Base-by-base conservation (phyloP, 2,329 filamentous ascomycete species). In the Aspergillus tubingensis region DNA sequence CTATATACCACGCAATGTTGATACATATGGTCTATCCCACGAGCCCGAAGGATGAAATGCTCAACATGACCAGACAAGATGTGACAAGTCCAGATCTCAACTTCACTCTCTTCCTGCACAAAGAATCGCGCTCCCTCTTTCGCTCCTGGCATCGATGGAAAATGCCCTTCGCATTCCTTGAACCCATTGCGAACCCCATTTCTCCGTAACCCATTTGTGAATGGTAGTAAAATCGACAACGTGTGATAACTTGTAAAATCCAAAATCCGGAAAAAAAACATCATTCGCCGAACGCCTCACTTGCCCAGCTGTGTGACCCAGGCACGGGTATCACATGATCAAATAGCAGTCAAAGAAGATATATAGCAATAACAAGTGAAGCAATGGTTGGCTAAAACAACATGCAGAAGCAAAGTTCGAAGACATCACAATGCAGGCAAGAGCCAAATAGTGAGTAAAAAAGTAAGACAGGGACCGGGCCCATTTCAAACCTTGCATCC, bases 251-350 rank as follows among this genome's bases (percentile, higher is more conserved):
- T 36, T 25, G 39, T 47, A 30, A 38, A 48, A 56, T 52, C 43
- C 32, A 36, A 36, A 36, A 36, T 13, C 32, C 32, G 32, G 21
- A 21, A 21, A 58, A 57, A 56, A 52, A 39, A 53, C 27, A 38
- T 59, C 32, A 39, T 38, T 54, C 57, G 41, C 56, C 54, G 27
- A 68, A 69, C 67, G 64, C 66, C 66, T 54, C 58, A 53, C 59
- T 63, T 63, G 64, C 66, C 65, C 60, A 65, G 64, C 60, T 62
- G 57, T 67, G 65, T 67, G 61, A 68, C 64, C 67, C 67, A 65
- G 55, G 61, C 64, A 62, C 51, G 62, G 65, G 62, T 69, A 67
- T 68, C 66, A 67, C 66, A 69, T 64, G 39, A 63, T 64, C 25
- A n/a, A 50, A 30, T 7, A 50, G 27, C 10, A 30, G 25, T 50